Base-by-base conservation (phyloP, 2,329 filamentous ascomycete genomes). In the Tolypocladium cylindrosporum region DNA sequence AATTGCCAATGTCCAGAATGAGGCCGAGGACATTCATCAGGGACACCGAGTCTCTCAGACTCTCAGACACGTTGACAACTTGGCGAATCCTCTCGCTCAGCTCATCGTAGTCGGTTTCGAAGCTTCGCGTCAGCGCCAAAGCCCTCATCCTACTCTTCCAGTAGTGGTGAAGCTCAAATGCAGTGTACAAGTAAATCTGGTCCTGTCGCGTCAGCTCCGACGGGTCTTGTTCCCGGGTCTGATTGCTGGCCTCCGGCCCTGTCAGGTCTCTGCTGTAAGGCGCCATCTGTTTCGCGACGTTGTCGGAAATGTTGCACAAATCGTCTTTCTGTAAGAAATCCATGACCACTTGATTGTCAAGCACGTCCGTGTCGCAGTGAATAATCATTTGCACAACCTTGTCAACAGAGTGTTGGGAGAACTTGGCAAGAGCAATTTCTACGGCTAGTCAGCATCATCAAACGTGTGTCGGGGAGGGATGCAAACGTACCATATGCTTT, bases 81-180 rank as follows among this genome's bases (percentile, higher is more conserved):
- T 94, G 86, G 63, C 87, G 87, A 60, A 97, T 84, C 75, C 94
- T 96, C 48, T 82, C 79, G 13, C 88, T 91, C 51, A 97, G 87
- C 67, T 97, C 90, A 63, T 97, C 92, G 69, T 97, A 99, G 65
- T 99, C 94, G 5, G 76, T 61, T 73, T 97, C 93, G 67, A 84
- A 97, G 55, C 83, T 92, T 66, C 87, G 86, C 5, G 91, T 97
- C 63, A 97, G 77, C 2, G 87, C 82, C 64, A 99, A 80, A 42
- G 94, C 94, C 65, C 94, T 85, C 87, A 97, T 97, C 72, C 94
- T 87, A 61, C 90, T 91, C 80, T 96, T 97, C 94, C 94, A 99
- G 76, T 99, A 99, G 71, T 97, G 92, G 65, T 96, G 91, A 63
- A 97, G 78, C 72, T 99, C 94, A 67, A 89, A 97, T 1, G 93